Evolutionary conservation across 2,329 filamentous ascomycete species (phyloP), one percentile per base, ranked within the genome.

Genomic region (Hirsutella minnesotensis): DNA sequence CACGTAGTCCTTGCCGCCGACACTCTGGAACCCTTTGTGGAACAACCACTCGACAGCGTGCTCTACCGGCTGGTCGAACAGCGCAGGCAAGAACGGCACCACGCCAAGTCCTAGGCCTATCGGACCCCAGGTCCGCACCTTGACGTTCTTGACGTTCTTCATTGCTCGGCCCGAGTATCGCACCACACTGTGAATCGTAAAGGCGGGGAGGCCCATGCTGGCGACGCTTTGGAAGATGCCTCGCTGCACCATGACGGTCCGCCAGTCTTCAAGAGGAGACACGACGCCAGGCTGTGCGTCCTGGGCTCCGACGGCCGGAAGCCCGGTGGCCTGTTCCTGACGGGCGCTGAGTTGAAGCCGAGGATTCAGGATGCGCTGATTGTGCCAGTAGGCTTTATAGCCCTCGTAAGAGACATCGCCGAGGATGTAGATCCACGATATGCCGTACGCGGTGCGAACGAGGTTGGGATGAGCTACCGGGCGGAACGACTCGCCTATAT

Each of bases 401-500:
- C 92, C 90, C 63, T 98, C 92, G 58, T 95, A 82, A 29, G 76
- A 73, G 39, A 96, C 90, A 57, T 98, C 92, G 39, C 92, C 90
- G 13, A 88, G 64, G 19, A 98, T 76, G 57, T 98, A 98, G 10
- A 84, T 71, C 92, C 92, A 96, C 2, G 86, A 94, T 35, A 98
- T 70, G 39, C 78, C 90, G 58, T 98, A 98, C 5, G 92, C 92
- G 39, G 77, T 70, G 46, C 82, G 77, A 10, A 98, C 83, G 3
- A 94, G 66, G 54, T 73, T 80, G 0, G 88, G 90, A 58, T 95
- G 89, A 4, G 90, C 89, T 33, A 98, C 75, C 0, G 92, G 92
- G 2, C 92, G 79, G 65, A 98, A 98, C 0, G 86, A 94, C 64
- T 98, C 92, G 59, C 92, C 92, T 49, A 98, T 90, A 56, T 96